Base-by-base conservation (phyloP, 2,329 filamentous ascomycete species). In the Fusarium robinianum region DNA sequence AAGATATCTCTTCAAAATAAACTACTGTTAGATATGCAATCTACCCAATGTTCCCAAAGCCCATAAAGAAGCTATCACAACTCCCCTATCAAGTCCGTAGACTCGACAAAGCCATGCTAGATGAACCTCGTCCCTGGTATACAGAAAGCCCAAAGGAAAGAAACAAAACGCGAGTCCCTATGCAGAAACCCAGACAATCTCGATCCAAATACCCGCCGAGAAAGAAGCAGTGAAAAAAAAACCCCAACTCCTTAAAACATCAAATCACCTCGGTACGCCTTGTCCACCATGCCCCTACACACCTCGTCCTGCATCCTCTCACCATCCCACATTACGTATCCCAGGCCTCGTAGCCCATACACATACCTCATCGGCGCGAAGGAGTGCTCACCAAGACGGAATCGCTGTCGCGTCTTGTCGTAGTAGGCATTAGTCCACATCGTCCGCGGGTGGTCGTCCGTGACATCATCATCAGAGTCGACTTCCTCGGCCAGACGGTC, bases 321-420 rank as follows among this genome's bases (percentile, higher is more conserved):
- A 3, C 33, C 38, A 36, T 59, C 56, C 55, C 55, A 59, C 41
- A 57, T 46, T 1, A 58, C 54, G 19, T 58, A 56, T 1, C 55
- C 55, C n/a, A 57, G 36, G 12, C 47, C 32, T 14, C 55, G 44
- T 26, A 57, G 31, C 3, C 50, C 51, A 19, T 51, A 53, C 2
- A 55, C 27, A 23, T 57, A 57, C 34, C 47, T 45, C 55, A 55
- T 59, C 6, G 50, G 46, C 1, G 55, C 41, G 30, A 39, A 49
- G 1, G 48, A 24, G 12, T 59, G 41, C 3, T 44, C 31, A 7
- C 57, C 55, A 5, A 59, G 30, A 7, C 51, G 33, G 27, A 51
- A 60, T 3, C 53, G 30, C 18, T 49, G 40, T 14, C 48, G 46
- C 3, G 41, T 39, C 5, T 36, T 15, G 23, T 59, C 53, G 12